Percentiles rank a stretch among this genome's conserved stretches.
phyloP scores from a whole-genome alignment of 805 yeast genomes.

The Kuraishia capsulata region DNA sequence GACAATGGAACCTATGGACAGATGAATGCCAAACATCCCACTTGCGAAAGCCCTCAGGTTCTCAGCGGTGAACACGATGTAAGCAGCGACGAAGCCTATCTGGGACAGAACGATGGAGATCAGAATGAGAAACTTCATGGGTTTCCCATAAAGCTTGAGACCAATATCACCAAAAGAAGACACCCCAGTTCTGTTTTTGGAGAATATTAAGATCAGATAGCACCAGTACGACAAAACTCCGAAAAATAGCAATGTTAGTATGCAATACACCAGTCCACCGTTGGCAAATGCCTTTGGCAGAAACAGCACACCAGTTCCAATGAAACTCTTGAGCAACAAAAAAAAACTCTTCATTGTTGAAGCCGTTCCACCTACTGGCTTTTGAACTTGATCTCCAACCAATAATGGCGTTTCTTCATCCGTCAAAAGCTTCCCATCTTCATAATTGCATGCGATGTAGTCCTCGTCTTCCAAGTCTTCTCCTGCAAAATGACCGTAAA shows the following conservation, averaged over 20 bases:
- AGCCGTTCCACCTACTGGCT: slow-evolving; percentile 49
- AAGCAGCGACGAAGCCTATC: slow-evolving; percentile 74
- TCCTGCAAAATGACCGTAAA: slow-evolving; percentile 85
- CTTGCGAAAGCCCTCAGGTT: slow-evolving; percentile 54
- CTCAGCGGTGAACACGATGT: slow-evolving; percentile 70
- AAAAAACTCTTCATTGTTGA: slow-evolving; percentile 67
- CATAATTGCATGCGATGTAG: slow-evolving; percentile 40
- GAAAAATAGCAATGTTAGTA: slow-evolving; percentile 42
- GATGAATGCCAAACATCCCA: slow-evolving; percentile 34
- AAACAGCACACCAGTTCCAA: slow-evolving; percentile 70
- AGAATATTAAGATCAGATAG: slow-evolving; percentile 50
- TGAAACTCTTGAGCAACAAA: slow-evolving; percentile 61
- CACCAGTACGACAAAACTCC: slow-evolving; percentile 74
- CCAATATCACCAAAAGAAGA: slow-evolving; percentile 81
- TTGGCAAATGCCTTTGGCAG: slow-evolving; percentile 62
- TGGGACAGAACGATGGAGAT: slow-evolving; percentile 62
- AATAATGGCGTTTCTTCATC: slow-evolving; percentile 32
- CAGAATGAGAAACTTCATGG: slow-evolving; percentile 57
- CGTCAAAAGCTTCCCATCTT: slow-evolving; percentile 10
- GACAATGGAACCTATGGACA: slow-evolving; percentile 37
- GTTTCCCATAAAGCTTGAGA: slow-evolving; percentile 46
- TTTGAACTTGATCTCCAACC: slow-evolving; percentile 1
- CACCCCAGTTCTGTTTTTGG: slow-evolving; percentile 53
- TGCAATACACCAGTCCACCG: slow-evolving; percentile 63
- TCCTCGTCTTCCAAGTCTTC: slow-evolving; percentile 70